Conservation (phyloP, 1,139 yeast species). For the Lodderomyces margitis region DNA sequence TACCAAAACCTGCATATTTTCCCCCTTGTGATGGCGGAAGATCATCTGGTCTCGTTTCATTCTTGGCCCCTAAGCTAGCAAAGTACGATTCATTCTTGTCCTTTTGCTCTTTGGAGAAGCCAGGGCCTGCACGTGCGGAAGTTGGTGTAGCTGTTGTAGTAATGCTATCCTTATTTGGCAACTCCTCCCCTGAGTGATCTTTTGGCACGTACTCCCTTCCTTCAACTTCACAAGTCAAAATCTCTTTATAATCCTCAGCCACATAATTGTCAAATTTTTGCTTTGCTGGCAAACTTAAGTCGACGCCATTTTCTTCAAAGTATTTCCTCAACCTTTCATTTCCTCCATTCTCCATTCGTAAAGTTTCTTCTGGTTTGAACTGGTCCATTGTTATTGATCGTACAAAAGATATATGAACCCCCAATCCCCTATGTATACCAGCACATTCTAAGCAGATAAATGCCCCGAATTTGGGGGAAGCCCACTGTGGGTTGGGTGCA, state of each 20-base stretch:
- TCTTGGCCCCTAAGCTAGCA: constrained; percentile 71
- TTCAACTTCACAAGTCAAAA: constrained; percentile 70
- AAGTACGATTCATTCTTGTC: constrained; percentile 76
- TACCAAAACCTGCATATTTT: constrained; percentile 87
- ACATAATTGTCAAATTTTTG: constrained; percentile 81
- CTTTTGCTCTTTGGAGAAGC: constrained; percentile 37
- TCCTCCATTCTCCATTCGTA: constrained; percentile 94
- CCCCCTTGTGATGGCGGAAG: constrained; percentile 96
- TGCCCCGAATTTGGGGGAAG: constrained; percentile 95
- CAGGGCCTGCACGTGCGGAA: constrained; percentile 5
- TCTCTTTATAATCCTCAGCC: constrained; percentile 92
- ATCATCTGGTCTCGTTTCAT: constrained; percentile 71
- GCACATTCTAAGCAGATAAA: constrained; percentile 97
- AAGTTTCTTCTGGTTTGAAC: constrained; percentile 86
- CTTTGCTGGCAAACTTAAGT: constrained; percentile 60
- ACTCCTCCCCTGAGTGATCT: constrained; percentile 54
- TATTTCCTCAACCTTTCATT: constrained; percentile 72
- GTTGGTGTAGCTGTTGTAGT: background rate
- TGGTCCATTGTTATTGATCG: constrained; percentile 97
- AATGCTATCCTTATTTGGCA: constrained; percentile 30
- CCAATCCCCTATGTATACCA: constrained; percentile 92
- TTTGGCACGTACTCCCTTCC: constrained; percentile 69
- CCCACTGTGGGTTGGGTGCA: constrained; percentile 99
- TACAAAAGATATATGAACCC: constrained; percentile 95
- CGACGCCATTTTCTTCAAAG: constrained; percentile 73